Conservation (phyloP, 208 protist species). For the Borovskyia barvae region DNA sequence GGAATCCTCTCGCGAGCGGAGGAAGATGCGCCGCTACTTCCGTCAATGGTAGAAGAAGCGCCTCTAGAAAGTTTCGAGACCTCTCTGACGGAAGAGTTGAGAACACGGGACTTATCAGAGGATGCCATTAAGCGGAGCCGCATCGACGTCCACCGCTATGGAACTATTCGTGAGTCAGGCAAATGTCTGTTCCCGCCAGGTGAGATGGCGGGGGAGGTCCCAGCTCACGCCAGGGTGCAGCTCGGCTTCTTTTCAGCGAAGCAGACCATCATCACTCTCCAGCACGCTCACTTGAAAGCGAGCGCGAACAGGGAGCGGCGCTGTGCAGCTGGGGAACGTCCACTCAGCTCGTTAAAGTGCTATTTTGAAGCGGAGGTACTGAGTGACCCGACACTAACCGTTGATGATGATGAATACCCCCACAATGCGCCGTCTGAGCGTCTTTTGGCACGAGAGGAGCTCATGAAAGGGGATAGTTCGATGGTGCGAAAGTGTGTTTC, state of each 20-base stretch:
- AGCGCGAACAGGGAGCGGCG: slow-evolving; percentile 49
- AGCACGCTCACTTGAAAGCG: slow-evolving; percentile 11
- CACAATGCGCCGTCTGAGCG: slow-evolving; percentile 64
- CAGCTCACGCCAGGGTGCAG: slow-evolving; percentile 65
- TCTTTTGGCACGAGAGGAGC: slow-evolving; percentile 43
- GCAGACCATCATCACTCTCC: slow-evolving; percentile 64
- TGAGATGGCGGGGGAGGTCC: slow-evolving; percentile 33
- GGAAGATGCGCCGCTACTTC: slow-evolving; percentile 1
- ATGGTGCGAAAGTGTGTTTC: slow-evolving; percentile 51
- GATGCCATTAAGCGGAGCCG: slow-evolving; percentile 35
- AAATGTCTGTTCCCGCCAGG: slow-evolving; percentile 70
- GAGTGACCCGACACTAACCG: slow-evolving; percentile 49
- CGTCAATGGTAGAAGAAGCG: slow-evolving; percentile 7
- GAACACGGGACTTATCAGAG: slow-evolving; percentile 28
- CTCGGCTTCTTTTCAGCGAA: slow-evolving; percentile 85
- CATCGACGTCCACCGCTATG: slow-evolving; percentile 65
- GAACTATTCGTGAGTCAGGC: slow-evolving; percentile 73
- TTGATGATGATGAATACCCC: slow-evolving; percentile 68
- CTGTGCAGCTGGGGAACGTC: slow-evolving; percentile 21
- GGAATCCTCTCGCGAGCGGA: slow-evolving; percentile 39
- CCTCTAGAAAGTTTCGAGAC: slow-evolving; percentile 56
- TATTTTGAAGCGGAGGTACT: slow-evolving; percentile 77
- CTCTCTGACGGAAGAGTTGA: slow-evolving; percentile 31
- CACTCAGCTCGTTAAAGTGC: slow-evolving; percentile 52
- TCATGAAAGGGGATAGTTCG: slow-evolving; percentile 25